phyloP scores from a whole-genome alignment of 2,329 filamentous ascomycete genomes.

The Aspergillus novofumigatus region DNA sequence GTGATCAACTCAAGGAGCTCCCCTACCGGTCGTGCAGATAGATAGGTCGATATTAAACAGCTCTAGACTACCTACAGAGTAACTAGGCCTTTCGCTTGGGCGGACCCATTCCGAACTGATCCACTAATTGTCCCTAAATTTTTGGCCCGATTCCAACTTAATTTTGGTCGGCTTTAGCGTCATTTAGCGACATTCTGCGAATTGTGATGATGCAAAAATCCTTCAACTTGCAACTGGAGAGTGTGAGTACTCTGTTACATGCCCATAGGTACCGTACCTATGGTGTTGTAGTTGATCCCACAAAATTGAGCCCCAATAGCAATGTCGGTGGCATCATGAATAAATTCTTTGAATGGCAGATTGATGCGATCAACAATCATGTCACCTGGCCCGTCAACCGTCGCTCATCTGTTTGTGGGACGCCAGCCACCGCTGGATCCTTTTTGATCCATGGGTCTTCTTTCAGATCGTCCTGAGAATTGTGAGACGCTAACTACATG shows the following conservation, averaged over 20 bases:
- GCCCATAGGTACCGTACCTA: too few relatives aligned
- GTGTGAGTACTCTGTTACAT: background rate
- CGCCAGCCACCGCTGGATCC: background rate
- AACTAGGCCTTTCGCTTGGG: too few relatives aligned
- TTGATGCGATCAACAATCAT: background rate
- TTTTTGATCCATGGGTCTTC: conserved; percentile 1
- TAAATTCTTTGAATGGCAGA: too few relatives aligned
- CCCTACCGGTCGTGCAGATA: conserved; percentile 5
- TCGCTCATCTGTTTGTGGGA: background rate
- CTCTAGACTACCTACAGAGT: background rate
- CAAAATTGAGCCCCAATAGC: too few relatives aligned
- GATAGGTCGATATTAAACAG: background rate
- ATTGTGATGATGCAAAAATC: background rate
- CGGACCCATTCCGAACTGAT: background rate
- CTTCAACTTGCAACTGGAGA: background rate
- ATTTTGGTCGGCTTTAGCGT: background rate
- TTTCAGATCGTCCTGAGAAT: background rate
- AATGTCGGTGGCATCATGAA: background rate
- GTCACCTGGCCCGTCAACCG: background rate
- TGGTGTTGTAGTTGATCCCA: too few relatives aligned
- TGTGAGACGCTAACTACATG: background rate
- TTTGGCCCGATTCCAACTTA: background rate
- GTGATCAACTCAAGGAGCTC: background rate
- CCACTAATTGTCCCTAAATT: background rate
- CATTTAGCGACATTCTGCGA: background rate